These are phyloP conservation scores for Spergularia azorica DNA, from an alignment of 179 eudicot species.

Conservation along the genomic window DNA sequence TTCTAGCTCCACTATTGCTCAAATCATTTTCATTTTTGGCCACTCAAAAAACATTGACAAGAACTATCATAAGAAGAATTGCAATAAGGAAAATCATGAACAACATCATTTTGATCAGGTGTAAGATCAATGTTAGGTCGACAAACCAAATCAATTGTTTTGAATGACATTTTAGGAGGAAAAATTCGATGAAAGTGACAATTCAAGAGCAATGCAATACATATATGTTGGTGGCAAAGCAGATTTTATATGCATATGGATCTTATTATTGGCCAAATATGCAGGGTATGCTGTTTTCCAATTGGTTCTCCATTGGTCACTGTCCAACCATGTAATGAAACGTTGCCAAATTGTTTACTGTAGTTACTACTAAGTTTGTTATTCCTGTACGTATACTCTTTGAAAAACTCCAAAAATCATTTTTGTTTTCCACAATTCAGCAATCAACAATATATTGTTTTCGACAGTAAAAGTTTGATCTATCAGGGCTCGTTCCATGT, in stretches of 20 bases:
- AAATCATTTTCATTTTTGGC: neutral
- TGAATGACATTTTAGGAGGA: slow-evolving; percentile 7
- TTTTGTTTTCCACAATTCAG: neutral
- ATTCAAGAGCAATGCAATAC: slow-evolving; percentile 7
- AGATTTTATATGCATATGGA: neutral
- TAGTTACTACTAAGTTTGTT: slow-evolving; percentile 11
- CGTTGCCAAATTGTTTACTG: slow-evolving; percentile 22
- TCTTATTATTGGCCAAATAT: neutral
- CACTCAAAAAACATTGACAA: slow-evolving; percentile 25
- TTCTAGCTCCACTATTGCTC: neutral
- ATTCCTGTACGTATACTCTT: neutral
- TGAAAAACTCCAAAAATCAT: slow-evolving; percentile 20
- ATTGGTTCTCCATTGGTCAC: slow-evolving; percentile 27
- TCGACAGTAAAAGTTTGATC: too few relatives aligned
- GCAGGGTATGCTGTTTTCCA: slow-evolving; percentile 13
- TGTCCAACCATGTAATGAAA: slow-evolving; percentile 39
- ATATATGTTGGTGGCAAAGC: neutral
- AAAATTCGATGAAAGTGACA: slow-evolving; percentile 35
- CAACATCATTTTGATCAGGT: slow-evolving; percentile 4
- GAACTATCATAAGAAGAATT: neutral
- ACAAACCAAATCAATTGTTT: slow-evolving; percentile 21
- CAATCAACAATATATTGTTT: too few relatives aligned
- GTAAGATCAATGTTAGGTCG: slow-evolving; percentile 14
- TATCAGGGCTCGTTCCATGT: too few relatives aligned
- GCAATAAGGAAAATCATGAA: neutral